Percentiles rank a stretch among this genome's conserved stretches.
Conservation (phyloP, 208 protist genomes). For the Trypanosoma mega region DNA sequence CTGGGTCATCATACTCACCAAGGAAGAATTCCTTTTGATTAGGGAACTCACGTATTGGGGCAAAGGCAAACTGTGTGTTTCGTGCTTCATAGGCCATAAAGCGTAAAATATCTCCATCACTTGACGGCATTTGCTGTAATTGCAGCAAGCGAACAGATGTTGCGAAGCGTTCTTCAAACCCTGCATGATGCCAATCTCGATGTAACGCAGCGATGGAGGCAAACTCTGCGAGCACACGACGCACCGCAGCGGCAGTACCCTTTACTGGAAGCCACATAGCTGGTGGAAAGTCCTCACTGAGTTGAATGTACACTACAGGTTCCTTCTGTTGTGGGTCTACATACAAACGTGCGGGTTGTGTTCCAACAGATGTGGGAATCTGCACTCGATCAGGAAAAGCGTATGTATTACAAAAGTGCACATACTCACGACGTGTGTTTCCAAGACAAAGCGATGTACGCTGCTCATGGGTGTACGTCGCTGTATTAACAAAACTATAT, state of each 20-base stretch:
- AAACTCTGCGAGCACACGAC: constrained; percentile 85
- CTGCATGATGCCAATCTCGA: constrained; percentile 72
- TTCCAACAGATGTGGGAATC: constrained; percentile 86
- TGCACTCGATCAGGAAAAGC: constrained; percentile 83
- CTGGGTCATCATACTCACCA: constrained; percentile 88
- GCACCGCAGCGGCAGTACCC: constrained; percentile 66
- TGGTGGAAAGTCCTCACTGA: constrained; percentile 83
- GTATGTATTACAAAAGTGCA: constrained; percentile 90
- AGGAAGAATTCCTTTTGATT: constrained; percentile 87
- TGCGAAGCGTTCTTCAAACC: constrained; percentile 57
- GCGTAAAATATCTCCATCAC: constrained; percentile 75
- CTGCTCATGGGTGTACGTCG: constrained; percentile 66
- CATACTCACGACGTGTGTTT: constrained; percentile 70
- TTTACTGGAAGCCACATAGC: constrained; percentile 90
- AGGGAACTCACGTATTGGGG: constrained; percentile 75
- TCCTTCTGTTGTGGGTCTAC: constrained; percentile 58
- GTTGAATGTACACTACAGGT: constrained; percentile 81
- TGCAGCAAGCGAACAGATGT: constrained; percentile 56
- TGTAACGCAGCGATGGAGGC: constrained; percentile 68
- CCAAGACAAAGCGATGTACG: constrained; percentile 65
- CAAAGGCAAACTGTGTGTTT: constrained; percentile 69
- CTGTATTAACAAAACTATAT: constrained; percentile 61
- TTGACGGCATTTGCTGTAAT: constrained; percentile 58
- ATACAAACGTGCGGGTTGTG: constrained; percentile 62
- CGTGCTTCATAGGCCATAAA: constrained; percentile 80